Percentiles rank a stretch among this genome's conserved stretches.
phyloP scores from a whole-genome alignment of 2,329 filamentous ascomycete genomes.

The Beauveria asiatica region DNA sequence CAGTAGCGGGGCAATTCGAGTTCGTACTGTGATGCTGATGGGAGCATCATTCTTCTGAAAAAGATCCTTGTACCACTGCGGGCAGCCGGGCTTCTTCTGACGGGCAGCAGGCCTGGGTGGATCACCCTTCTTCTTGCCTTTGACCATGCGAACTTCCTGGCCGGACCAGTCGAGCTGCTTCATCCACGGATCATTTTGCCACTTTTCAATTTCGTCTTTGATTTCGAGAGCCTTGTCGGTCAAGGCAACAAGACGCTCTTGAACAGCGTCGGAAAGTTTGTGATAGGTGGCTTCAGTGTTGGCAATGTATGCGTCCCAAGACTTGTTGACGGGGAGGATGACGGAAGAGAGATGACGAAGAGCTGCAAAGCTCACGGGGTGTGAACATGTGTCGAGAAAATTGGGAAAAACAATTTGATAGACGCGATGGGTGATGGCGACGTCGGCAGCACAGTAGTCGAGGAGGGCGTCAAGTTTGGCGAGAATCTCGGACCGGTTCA shows the following conservation, averaged over 20 bases:
- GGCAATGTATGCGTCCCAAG: slow-evolving; percentile 77
- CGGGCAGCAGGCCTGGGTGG: slow-evolving; percentile 66
- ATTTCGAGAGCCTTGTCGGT: slow-evolving; percentile 69
- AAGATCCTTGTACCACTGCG: slow-evolving; percentile 90
- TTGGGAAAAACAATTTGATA: slow-evolving; percentile 88
- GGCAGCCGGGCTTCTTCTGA: slow-evolving; percentile 93
- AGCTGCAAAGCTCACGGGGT: slow-evolving; percentile 94
- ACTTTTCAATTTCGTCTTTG: slow-evolving; percentile 60
- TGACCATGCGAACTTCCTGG: slow-evolving; percentile 84
- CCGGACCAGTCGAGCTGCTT: slow-evolving; percentile 91
- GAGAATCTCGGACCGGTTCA: slow-evolving; percentile 63
- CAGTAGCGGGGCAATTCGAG: slow-evolving; percentile 76
- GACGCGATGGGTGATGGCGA: slow-evolving; percentile 86
- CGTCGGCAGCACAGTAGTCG: slow-evolving; percentile 92
- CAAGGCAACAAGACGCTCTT: slow-evolving; percentile 63
- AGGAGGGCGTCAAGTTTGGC: slow-evolving; percentile 72
- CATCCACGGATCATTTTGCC: slow-evolving; percentile 80
- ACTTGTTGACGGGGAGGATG: slow-evolving; percentile 80
- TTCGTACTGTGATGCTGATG: slow-evolving; percentile 77
- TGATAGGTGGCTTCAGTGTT: slow-evolving; percentile 83
- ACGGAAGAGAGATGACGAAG: slow-evolving; percentile 88
- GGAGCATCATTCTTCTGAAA: slow-evolving; percentile 59
- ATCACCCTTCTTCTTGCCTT: slow-evolving; percentile 80
- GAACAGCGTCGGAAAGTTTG: slow-evolving; percentile 66
- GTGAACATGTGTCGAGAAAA: slow-evolving; percentile 83